Evolutionary conservation across 495 filamentous ascomycete genomes (phyloP), one percentile per base, ranked within the genome.

Genomic region (Chlorociboria aeruginascens): DNA sequence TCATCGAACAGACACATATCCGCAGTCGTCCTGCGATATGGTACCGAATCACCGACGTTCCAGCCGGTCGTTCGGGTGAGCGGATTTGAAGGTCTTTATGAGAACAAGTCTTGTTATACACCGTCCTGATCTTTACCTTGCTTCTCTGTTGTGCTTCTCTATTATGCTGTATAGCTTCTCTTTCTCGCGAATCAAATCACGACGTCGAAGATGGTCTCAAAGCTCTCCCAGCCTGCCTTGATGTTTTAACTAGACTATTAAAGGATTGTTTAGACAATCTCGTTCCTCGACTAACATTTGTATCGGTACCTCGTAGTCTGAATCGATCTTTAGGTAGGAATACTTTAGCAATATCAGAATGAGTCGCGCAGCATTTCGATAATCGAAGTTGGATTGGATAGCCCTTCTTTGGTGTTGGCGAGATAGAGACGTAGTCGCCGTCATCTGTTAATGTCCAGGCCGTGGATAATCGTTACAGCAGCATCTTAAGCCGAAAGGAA

Each of bases 311-410:
- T 53, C 43, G 50, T 48, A 48, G 32, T 42, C 48, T 34, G 10
- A 42, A 43, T 53, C 50, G 32, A 53, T 53, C 45, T 53, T 53
- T 28, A 48, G 32, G 40, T 53, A 53, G 20, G 25, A 46, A 48
- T 39, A 16, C 50, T 45, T 39, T 42, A 1, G 29, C 14, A 53
- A 37, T 25, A 40, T 43, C 3, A 36, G 38, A 37, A 53, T 43
- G 32, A 17, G 36, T 35, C 33, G 45, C 17, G n/a, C 39, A 32
- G 32, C 7, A 33, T 48, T 31, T 48, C 25, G 7, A 43, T 32
- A 48, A 32, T 45, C 29, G 35, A 36, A 53, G 50, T 48, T 48
- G 50, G 17, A 53, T 48, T 48, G 39, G 0, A 32, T 36, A 48
- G 45, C 29, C 13, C 37, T 48, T 53, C 37, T 53, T 53, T 25